Base-by-base conservation (phyloP, 2,329 filamentous ascomycete species). In the Colletotrichum eremochloae region DNA sequence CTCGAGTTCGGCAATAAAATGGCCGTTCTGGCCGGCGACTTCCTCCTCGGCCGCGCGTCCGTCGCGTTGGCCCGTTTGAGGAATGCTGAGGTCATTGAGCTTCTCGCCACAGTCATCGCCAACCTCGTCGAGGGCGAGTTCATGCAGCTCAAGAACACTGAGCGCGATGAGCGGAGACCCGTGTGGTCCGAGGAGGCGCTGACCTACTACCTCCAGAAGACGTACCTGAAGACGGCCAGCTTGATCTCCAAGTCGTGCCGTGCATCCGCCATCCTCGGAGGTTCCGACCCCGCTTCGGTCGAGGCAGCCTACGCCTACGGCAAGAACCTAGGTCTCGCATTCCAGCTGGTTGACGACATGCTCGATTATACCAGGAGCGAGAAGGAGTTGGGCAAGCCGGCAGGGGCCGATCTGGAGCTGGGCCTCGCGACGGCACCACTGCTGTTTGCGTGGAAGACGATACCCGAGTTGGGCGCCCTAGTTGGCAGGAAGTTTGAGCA, bases 111-210 rank as follows among this genome's bases (percentile, higher is more conserved):
- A 0, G 96, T 98, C 53, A 98, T 99, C 76, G 96, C 96, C 56
- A 99, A 99, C 81, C 86, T 99, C 36, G 95, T 99, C 29, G 96
- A 99, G 84, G 96, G 96, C 79, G 96, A 99, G 83, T 98, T 99
- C 85, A 99, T 99, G 96, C 96, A 99, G 86, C 86, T 99, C 77
- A 97, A 97, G 85, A 99, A 99, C 83, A 98, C 96, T 1, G 94
- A 93, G 57, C 88, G 90, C 75, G 96, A 98, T 80, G 96, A 98
- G 86, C 87, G 89, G 75, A 92, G 93, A 76, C 96, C 96, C 1
- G 85, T 88, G 12, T 98, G 93, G 89, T 96, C 93, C 1, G 94
- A 98, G 78, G 94, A 97, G 65, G 93, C 95, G 1, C 89, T 99
- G 74, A 89, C 91, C 36, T 98, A 99, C 84, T 99, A 99, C 81